These are phyloP conservation scores for Scheffersomyces quercinus DNA, from an alignment of 1,139 yeast species.

Conservation along the genomic window DNA sequence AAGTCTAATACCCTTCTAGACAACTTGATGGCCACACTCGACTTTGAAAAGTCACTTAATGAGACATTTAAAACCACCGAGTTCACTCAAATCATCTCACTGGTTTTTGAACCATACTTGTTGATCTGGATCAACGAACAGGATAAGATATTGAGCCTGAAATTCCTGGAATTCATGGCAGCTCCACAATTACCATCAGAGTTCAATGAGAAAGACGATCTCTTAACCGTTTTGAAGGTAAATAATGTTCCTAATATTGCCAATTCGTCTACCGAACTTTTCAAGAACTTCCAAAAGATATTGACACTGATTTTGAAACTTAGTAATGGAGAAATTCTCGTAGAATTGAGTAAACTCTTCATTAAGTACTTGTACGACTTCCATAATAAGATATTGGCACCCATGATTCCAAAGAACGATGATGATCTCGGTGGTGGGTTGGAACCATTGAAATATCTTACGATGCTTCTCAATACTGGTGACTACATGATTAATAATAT, in stretches of 20 bases:
- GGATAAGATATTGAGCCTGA: constrained; percentile 59
- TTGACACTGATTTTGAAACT: constrained; percentile 76
- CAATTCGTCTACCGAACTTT: constrained; percentile 84
- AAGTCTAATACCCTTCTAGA: constrained; percentile 16
- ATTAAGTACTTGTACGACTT: constrained; percentile 68
- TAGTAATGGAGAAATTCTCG: constrained; percentile 66
- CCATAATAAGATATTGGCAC: constrained; percentile 57
- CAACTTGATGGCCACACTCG: constrained; percentile 42
- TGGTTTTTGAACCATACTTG: constrained; percentile 82
- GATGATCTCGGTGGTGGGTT: constrained; percentile 24
- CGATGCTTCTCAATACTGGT: constrained; percentile 81
- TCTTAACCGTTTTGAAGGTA: constrained; percentile 36
- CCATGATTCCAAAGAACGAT: constrained; percentile 51
- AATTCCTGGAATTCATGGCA: constrained; percentile 61
- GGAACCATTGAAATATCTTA: constrained; percentile 67
- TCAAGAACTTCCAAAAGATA: constrained; percentile 70
- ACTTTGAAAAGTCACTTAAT: constrained; percentile 75
- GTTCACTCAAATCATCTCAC: constrained; percentile 59
- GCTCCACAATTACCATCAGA: constrained; percentile 46
- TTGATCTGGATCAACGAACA: constrained; percentile 88
- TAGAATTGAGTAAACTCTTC: constrained; percentile 65
- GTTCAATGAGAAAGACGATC: constrained; percentile 27
- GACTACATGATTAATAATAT: constrained; percentile 84
- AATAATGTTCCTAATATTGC: constrained; percentile 60
- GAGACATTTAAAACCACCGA: constrained; percentile 49